Evolutionary conservation across 139 green algal species (phyloP).

Genomic region (Chlamydomonas incerta): DNA sequence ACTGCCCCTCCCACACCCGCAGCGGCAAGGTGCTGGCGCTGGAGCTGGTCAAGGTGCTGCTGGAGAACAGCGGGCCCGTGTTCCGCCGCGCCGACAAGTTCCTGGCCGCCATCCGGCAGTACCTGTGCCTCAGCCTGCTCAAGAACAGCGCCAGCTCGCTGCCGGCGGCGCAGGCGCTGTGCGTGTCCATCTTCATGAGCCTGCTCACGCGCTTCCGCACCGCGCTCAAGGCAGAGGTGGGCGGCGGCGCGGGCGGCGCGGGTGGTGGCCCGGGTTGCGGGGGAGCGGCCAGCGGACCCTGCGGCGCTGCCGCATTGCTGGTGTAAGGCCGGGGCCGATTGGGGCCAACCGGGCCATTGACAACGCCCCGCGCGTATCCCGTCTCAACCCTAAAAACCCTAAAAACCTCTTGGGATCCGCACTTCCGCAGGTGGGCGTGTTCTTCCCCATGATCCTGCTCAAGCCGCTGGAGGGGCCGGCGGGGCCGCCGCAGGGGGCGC

Average conservation of each 20-base stretch:
- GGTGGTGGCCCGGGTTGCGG: too few relatives aligned
- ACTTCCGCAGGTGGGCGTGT: constrained; percentile 83
- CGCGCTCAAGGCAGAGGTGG: constrained; percentile 89
- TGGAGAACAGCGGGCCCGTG: constrained; percentile 92
- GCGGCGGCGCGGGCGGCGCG: too few relatives aligned
- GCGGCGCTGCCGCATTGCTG: too few relatives aligned
- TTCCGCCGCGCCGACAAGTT: constrained; percentile 90
- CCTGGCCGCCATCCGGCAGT: constrained; percentile 90
- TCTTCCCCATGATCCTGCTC: constrained; percentile 98
- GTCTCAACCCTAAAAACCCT: too few relatives aligned
- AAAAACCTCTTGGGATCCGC: too few relatives aligned
- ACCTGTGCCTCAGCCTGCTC: constrained; percentile 95
- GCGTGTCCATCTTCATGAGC: constrained; percentile 93
- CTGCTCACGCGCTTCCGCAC: constrained; percentile 86
- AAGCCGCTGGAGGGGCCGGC: constrained; percentile 71
- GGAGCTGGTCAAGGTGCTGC: constrained; percentile 96
- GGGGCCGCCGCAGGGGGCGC: background rate
- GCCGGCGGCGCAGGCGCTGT: constrained; percentile 73
- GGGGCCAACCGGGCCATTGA: too few relatives aligned
- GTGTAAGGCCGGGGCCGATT: too few relatives aligned
- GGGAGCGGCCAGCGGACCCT: too few relatives aligned
- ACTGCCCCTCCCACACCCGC: background rate
- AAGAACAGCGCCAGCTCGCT: constrained; percentile 89
- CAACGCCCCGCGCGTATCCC: too few relatives aligned
- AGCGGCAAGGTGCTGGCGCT: constrained; percentile 87